Conservation (phyloP, 2,329 filamentous ascomycete species). For the Aspergillus sergii region DNA sequence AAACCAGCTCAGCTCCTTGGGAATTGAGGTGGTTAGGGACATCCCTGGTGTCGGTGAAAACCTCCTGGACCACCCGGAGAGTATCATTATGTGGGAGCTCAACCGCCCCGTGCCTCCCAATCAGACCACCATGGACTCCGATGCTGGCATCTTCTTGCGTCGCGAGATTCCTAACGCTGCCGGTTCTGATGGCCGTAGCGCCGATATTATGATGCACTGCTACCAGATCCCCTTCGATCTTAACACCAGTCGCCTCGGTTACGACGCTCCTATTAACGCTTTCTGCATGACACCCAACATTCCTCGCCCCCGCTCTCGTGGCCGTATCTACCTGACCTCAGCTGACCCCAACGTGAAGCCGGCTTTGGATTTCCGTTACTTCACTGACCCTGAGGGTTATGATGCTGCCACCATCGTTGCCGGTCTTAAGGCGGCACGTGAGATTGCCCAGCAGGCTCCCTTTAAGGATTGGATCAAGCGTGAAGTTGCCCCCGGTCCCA, state of each 20-base stretch:
- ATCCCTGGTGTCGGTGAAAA: slow-evolving; percentile 67
- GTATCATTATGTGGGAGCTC: slow-evolving; percentile 75
- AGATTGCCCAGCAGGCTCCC: slow-evolving; percentile 72
- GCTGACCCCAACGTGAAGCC: slow-evolving; percentile 76
- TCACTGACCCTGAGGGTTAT: slow-evolving; percentile 83
- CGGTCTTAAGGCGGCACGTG: slow-evolving; percentile 75
- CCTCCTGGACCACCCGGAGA: slow-evolving; percentile 66
- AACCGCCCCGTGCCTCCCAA: slow-evolving; percentile 75
- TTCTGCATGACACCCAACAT: slow-evolving; percentile 96
- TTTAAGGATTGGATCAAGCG: slow-evolving; percentile 83
- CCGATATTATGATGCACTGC: slow-evolving; percentile 95
- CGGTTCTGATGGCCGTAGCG: slow-evolving; percentile 70
- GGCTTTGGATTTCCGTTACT: slow-evolving; percentile 85
- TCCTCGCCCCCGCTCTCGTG: slow-evolving; percentile 76
- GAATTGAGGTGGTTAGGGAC: slow-evolving; percentile 61
- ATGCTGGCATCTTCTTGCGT: slow-evolving; percentile 85
- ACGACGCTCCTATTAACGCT: slow-evolving; percentile 69
- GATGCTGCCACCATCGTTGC: slow-evolving; percentile 80
- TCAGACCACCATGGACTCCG: slow-evolving; percentile 89
- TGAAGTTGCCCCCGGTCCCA: slow-evolving; percentile 77
- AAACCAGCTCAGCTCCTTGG: slow-evolving; percentile 53
- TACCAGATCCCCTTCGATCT: slow-evolving; percentile 92
- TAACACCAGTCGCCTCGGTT: slow-evolving; percentile 81
- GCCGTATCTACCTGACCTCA: slow-evolving; percentile 75
- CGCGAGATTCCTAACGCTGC: slow-evolving; percentile 72